Base-by-base conservation (phyloP, 2,329 filamentous ascomycete species). In the Neonectria faginata region DNA sequence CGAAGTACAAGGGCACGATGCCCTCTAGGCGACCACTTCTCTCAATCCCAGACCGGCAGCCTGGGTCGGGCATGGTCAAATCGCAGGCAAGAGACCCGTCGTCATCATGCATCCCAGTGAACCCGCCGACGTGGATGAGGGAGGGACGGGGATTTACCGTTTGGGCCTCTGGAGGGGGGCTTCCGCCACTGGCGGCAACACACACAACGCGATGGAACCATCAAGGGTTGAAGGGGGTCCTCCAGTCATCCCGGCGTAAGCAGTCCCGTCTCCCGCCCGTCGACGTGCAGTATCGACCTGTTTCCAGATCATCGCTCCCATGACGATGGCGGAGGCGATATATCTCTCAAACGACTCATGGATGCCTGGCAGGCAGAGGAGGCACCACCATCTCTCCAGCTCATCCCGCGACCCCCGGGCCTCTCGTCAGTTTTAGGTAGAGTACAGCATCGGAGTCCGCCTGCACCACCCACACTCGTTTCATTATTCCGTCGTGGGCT, bases 21-120 rank as follows among this genome's bases (percentile, higher is more conserved):
- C 44, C 44, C 44, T 25, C 44, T 8, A 8, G 44, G 14, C 12
- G 44, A 47, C 6, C 44, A 25, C 25, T 47, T 16, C 25, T 20
- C 25, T 39, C 47, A 50, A 50, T 31, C 25, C 27, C 16, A 27
- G 16, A 29, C 25, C 47, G 25, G 47, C 47, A 50, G 27, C 14
- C 47, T 50, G 47, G 47, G 29, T 50, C n/a, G 45, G 25, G 33
- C 39, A 53, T 44, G 47, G 25, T 14, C 29, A 53, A 22, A 27
- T 20, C n/a, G 20, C 18, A 18, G 20, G 8, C 48, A 18, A 51
- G 52, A 48, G 52, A n/a, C 48, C 47, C n/a, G 55, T 50, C 60
- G 60, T 63, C 60, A 63, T 63, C 54, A 57, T 63, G 60, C 60
- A 63, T 62, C 42, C 45, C 52, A 45, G 47, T 52, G 60, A 62